phyloP scores from a whole-genome alignment of 306 rosid species.

The Trifolium repens region DNA sequence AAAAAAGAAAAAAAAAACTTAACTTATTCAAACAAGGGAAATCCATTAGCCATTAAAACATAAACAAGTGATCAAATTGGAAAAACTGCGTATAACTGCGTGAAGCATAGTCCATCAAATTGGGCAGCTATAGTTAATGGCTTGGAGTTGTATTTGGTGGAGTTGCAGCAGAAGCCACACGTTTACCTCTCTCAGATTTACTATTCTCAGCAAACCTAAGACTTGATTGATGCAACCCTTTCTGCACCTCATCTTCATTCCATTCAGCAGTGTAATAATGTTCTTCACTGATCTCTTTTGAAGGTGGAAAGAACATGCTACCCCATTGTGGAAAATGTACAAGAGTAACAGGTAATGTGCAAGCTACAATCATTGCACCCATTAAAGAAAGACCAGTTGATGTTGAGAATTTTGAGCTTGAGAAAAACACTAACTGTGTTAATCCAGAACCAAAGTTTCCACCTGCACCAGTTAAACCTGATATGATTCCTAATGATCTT shows the following conservation, averaged over 20 bases:
- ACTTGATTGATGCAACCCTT: conserved; percentile 67
- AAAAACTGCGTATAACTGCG: too few species aligned
- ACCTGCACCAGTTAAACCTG: conserved; percentile 84
- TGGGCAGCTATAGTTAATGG: background rate
- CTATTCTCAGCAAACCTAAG: conserved; percentile 90
- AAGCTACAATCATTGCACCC: conserved; percentile 81
- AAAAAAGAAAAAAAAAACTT: too few species aligned
- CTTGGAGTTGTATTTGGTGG: conserved; percentile 74
- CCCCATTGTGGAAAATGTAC: conserved; percentile 98
- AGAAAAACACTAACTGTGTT: conserved; percentile 78
- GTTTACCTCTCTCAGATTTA: conserved; percentile 81
- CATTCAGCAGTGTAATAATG: conserved; percentile 75
- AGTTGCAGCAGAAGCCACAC: conserved; percentile 66
- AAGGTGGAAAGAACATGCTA: conserved; percentile 75
- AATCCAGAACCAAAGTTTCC: conserved; percentile 88
- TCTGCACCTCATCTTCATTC: conserved; percentile 68
- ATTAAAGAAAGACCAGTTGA: conserved; percentile 59
- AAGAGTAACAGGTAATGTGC: conserved; percentile 73
- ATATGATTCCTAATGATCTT: conserved; percentile 74
- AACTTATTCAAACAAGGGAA: too few species aligned
- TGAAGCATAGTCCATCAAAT: too few species aligned
- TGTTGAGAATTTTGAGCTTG: conserved; percentile 61
- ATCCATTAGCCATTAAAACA: too few species aligned
- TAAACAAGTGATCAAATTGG: too few species aligned
- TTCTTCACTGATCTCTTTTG: conserved; percentile 63